These are phyloP conservation scores for Fusarium mexicanum DNA, from an alignment of 2,329 filamentous ascomycete genomes.

Conservation along the genomic window DNA sequence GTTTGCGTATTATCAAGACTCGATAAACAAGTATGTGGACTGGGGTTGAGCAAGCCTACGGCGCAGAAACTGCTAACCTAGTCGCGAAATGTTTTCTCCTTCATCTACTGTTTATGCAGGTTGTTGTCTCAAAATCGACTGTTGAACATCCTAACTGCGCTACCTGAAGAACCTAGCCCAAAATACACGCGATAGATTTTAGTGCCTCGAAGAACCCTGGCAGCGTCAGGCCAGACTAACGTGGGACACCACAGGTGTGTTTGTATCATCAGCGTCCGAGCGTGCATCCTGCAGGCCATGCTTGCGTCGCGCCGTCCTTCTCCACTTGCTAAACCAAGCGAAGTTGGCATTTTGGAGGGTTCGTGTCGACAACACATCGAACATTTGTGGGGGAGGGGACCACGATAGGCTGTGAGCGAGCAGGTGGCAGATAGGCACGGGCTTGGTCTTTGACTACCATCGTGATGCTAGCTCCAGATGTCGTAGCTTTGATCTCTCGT, in stretches of 20 bases:
- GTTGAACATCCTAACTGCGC: conserved; percentile 16
- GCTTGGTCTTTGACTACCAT: conserved; percentile 7
- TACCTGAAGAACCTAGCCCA: conserved; percentile 30
- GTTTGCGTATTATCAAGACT: neutral
- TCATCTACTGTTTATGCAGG: conserved; percentile 3
- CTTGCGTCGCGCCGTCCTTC: conserved; percentile 36
- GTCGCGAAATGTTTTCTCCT: conserved; percentile 13
- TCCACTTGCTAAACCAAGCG: conserved; percentile 27
- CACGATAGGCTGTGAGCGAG: conserved; percentile 6
- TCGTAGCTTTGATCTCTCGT: conserved; percentile 15
- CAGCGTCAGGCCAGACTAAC: conserved; percentile 8
- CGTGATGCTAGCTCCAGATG: conserved; percentile 11
- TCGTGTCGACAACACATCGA: conserved; percentile 32
- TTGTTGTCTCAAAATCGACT: conserved; percentile 29
- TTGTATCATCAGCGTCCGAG: conserved; percentile 31
- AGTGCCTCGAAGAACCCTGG: conserved; percentile 12
- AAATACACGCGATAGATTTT: conserved; percentile 28
- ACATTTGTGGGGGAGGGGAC: conserved; percentile 34
- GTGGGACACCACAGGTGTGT: conserved; percentile 16
- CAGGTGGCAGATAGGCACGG: conserved; percentile 10
- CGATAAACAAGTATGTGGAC: neutral
- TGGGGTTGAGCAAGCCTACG: conserved; percentile 4
- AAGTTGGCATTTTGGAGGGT: conserved; percentile 31
- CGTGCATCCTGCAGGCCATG: conserved; percentile 42
- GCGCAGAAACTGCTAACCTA: conserved; percentile 5